Base-by-base conservation (phyloP, 2,329 filamentous ascomycete species). In the Trichoderma cornu-damae region DNA sequence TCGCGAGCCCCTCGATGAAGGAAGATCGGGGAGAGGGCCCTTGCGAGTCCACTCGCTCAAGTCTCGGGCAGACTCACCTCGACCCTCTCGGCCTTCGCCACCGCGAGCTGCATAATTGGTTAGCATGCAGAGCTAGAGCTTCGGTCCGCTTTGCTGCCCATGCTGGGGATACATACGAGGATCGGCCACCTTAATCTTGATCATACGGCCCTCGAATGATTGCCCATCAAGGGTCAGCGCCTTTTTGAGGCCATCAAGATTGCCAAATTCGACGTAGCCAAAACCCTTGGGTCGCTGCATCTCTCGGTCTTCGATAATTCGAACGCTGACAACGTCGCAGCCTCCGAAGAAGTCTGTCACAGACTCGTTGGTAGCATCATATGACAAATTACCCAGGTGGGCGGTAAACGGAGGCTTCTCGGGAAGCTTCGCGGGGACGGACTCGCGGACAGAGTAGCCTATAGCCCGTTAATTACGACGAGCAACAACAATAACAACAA, bases 261-360 rank as follows among this genome's bases (percentile, higher is more conserved):
- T 87, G 64, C 81, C 85, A 68, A 99, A 99, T 73, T 99, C 94
- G 63, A 96, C 93, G 72, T 99, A 99, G 61, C 93, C 94, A 68
- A 99, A 99, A 48, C 94, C 94, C 79, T 99, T 99, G 63, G 94
- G 94, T 69, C 92, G 91, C 73, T 88, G 85, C 70, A 94, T 88
- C 72, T 96, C 81, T 70, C 93, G 94, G 75, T 99, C 95, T 77
- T 96, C 93, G 62, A 99, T 96, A 67, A 99, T 91, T 68, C 94
- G 89, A 64, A 99, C 90, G 70, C 85, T 96, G 64, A 88, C 88
- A 66, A 96, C 87, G 63, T 90, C 83, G 73, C 93, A 96, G 57
- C 81, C 89, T 52, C 80, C 77, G 70, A 99, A 96, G 70, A 97
- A 94, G 52, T 91, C 88, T 65, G 81, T 85, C 62, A 99, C 87